Evolutionary conservation across 176 grass and related monocot genomes (phyloP), one percentile per base, ranked within the genome.

Genomic region (Carex myosuroides): DNA sequence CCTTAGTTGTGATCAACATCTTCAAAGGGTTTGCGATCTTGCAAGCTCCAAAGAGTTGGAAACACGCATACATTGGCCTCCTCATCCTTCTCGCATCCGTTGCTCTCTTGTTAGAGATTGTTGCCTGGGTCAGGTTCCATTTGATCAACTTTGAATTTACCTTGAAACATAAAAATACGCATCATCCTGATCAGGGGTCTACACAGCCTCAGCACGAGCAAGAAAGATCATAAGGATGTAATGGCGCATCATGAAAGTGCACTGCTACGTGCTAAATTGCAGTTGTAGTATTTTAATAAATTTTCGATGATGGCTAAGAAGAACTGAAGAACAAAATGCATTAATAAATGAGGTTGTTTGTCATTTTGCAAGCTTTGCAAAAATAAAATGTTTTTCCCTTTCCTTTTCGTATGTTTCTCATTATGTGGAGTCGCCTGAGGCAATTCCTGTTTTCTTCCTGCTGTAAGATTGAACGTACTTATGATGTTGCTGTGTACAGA

Each of bases 21-120:
- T 92, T 94, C 86, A 90, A 88, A 61, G 92, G 92, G 44, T 39
- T 94, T 50, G 2, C 60, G 29, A 94, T 94, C 75, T 81, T 94
- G 52, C 20, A 29, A 18, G 30, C 88, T 5, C 86, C 87, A 52
- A 90, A 87, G 35, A 87, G 41, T 57, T 94, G 90, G 92, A 85
- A 42, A n/a, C 84, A 83, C 0, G 70, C 70, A 24, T 94, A 88
- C 76, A 81, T 90, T 39, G 57, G 20, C 33, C 58, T 33, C 30
- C 52, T 94, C 64, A 80, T 82, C 30, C 42, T 88, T 41, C 62
- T 94, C 3, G 68, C 54, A 50, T 44, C n/a, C 13, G 46, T 63
- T 32, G 90, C 81, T 53, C 12, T 87, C 18, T 1, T 79, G 32
- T 58, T 94, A 55, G 92, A 94, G 62, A 70, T 54, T 18, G 8